Evolutionary conservation across 768 basidiomycete genomes (phyloP).

Genomic region (Lanmaoa rubissima): DNA sequence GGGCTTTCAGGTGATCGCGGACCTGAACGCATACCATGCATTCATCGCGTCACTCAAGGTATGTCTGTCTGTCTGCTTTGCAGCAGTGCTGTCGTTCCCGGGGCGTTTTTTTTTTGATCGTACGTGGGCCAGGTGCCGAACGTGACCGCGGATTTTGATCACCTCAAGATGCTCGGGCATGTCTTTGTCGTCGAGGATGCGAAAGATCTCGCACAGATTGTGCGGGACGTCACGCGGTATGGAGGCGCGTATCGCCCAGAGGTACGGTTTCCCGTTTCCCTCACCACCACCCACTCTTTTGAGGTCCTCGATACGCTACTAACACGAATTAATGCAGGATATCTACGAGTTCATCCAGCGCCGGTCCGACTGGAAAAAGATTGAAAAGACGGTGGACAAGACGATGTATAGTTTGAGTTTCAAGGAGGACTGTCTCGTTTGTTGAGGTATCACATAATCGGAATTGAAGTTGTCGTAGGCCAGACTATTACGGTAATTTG

Average conservation of each 20-base stretch:
- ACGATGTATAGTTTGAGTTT: conserved; percentile 93
- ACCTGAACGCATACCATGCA: conserved; percentile 88
- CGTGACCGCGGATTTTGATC: conserved; percentile 88
- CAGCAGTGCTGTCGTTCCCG: not conserved
- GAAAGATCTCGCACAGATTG: conserved; percentile 94
- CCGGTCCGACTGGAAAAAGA: conserved; percentile 97
- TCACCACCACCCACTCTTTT: not conserved
- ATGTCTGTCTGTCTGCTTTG: not conserved
- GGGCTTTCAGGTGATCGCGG: conserved; percentile 94
- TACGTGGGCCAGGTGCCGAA: conserved; percentile 51
- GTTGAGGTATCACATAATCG: conserved; percentile 16
- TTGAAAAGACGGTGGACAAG: conserved; percentile 94
- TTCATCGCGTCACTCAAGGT: conserved; percentile 89
- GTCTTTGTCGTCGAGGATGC: conserved; percentile 96
- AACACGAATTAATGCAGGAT: conserved; percentile 46
- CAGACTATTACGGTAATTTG: too few species aligned
- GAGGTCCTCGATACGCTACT: not conserved
- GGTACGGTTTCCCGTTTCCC: conserved; percentile 42
- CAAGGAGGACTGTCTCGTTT: conserved; percentile 82
- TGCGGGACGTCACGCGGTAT: conserved; percentile 91
- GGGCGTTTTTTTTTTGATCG: not conserved
- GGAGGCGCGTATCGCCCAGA: conserved; percentile 94
- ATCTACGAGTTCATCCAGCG: conserved; percentile 96
- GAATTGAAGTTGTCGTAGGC: too few species aligned
- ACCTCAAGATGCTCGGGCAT: conserved; percentile 96